Base-by-base conservation (phyloP, 2,329 filamentous ascomycete genomes). In the Aureobasidium lini region DNA sequence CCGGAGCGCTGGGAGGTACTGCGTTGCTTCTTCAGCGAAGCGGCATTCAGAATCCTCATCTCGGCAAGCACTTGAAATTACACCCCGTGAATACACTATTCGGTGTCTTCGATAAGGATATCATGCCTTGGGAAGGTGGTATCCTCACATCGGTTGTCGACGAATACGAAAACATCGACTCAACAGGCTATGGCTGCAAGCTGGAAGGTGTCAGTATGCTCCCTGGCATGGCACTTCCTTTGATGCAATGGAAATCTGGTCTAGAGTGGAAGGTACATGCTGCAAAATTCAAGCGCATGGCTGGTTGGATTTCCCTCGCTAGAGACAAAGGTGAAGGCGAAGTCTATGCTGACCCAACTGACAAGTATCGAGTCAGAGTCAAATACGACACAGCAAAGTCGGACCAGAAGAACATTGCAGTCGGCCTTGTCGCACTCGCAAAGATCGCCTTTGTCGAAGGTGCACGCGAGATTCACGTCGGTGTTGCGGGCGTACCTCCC, bases 401-500 rank as follows among this genome's bases (percentile, higher is more conserved):
- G 66, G 93, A 96, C 73, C 81, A 85, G 52, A 80, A 81, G 31
- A 82, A 91, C 71, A 82, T 87, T 28, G 71, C 93, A 16, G 84
- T 90, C 69, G 90, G 89, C 8, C 67, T 90, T 6, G 70, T 92
- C 50, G 88, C 84, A 2, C 76, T 87, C 1, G 85, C 87, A 36
- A 90, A 91, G 70, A 85, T 96, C 42, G 83, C 86, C 63, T 93
- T 91, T 70, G 81, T 90, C 47, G 80, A 84, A 42, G 90, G 91
- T 28, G 93, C 92, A 0, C 79, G 76, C n/a, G 90, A 95, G 72
- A 92, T 96, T 68, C 83, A 86, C 68, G 78, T 85, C 0, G 76
- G 79, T 3, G 77, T 89, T 18, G 80, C 83, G 0, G 84, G 83
- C 9, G 71, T 90, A 37, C 76, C 80, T 34, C 80, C 85, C 0